phyloP scores from a whole-genome alignment of 179 eudicot genomes.

The Silene vulgaris region DNA sequence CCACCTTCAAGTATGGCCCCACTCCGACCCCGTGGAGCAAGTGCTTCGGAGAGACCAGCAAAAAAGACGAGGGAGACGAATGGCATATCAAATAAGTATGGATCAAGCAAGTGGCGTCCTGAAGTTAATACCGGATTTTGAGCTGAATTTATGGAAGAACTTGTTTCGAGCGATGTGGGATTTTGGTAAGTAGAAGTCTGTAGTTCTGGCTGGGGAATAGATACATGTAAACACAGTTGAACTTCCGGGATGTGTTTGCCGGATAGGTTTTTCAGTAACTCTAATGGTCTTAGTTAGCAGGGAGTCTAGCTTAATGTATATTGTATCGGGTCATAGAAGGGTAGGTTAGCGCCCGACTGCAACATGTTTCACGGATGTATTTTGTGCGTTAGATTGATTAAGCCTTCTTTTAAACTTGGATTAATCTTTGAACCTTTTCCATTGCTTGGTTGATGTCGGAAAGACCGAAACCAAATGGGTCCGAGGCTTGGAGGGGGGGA shows the following conservation, averaged over 20 bases:
- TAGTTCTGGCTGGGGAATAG: conserved; percentile 6
- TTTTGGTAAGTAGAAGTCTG: conserved; percentile 7
- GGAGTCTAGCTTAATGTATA: neutral
- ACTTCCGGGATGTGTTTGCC: conserved; percentile 12
- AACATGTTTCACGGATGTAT: conserved; percentile 16
- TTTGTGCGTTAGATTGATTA: conserved; percentile 16
- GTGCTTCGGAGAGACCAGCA: conserved; percentile 17
- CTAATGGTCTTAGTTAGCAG: conserved; percentile 3
- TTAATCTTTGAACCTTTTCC: neutral
- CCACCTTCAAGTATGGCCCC: conserved; percentile 35
- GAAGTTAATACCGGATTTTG: conserved; percentile 6
- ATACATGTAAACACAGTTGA: conserved; percentile 21
- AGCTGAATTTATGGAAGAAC: conserved; percentile 6
- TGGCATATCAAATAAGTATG: neutral
- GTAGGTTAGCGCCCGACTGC: conserved; percentile 3
- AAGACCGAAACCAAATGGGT: too few relatives aligned
- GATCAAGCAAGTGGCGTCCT: conserved; percentile 18
- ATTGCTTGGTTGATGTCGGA: neutral
- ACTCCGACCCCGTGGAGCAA: neutral
- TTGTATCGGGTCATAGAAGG: conserved; percentile 7
- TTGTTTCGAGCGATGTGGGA: neutral
- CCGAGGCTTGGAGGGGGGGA: too few relatives aligned
- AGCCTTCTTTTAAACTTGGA: conserved; percentile 10
- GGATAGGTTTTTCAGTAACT: neutral
- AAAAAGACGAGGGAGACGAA: conserved; percentile 19